Evolutionary conservation across 805 yeast species (phyloP).

Genomic region (Tetrapisispora taiwanensis): DNA sequence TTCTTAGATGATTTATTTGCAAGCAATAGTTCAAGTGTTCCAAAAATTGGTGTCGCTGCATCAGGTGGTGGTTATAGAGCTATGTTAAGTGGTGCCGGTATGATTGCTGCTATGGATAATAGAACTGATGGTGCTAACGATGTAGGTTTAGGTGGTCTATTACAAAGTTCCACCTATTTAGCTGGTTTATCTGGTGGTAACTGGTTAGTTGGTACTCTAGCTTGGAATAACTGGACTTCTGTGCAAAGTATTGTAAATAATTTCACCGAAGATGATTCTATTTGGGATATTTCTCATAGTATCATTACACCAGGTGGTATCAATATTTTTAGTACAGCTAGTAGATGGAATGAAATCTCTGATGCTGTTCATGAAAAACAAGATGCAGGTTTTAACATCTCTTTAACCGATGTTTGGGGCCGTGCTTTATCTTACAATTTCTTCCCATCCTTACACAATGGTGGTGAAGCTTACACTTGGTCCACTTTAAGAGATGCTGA

Average conservation of each 20-base stretch:
- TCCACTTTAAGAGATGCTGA: constrained; percentile 50
- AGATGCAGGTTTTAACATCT: constrained; percentile 56
- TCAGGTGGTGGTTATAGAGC: constrained; percentile 92
- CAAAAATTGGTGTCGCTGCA: constrained; percentile 50
- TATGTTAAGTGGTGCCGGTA: constrained; percentile 79
- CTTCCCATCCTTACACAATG: constrained; percentile 48
- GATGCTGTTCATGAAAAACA: constrained; percentile 45
- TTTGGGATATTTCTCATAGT: constrained; percentile 63
- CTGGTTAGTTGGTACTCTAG: constrained; percentile 68
- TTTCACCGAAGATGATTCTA: constrained; percentile 26
- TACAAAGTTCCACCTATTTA: constrained; percentile 61
- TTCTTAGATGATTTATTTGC: constrained; percentile 14
- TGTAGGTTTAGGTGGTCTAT: constrained; percentile 60
- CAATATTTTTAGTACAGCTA: constrained; percentile 41
- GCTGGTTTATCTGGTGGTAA: constrained; percentile 80
- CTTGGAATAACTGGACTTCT: constrained; percentile 62
- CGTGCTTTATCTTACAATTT: constrained; percentile 66
- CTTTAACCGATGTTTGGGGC: constrained; percentile 75
- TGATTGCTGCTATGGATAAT: constrained; percentile 71
- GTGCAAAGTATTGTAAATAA: constrained; percentile 47
- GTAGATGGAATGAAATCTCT: constrained; percentile 45
- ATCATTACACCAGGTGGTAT: constrained; percentile 58
- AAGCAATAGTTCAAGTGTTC: constrained; percentile 10
- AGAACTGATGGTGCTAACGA: constrained; percentile 48
- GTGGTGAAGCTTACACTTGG: constrained; percentile 57